Percentiles rank a stretch among this genome's conserved stretches.
These are phyloP conservation scores for Podila verticillata DNA, from an alignment of 192 early-diverging fungal genomes.

Conservation along the genomic window DNA sequence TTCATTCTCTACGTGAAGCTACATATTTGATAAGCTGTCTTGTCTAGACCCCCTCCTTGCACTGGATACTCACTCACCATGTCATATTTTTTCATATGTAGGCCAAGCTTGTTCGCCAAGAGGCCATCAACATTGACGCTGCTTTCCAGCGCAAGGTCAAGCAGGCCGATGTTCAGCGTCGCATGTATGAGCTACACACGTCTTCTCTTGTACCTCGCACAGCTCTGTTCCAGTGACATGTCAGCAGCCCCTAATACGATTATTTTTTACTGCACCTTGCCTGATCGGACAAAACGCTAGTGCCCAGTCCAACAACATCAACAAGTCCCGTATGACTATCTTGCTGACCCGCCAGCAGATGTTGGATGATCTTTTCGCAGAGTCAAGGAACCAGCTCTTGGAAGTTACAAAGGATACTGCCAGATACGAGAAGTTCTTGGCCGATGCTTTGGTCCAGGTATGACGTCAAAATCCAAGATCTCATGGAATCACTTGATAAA, in stretches of 20 bases:
- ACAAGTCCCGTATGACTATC: constrained; percentile 93
- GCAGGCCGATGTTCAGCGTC: constrained; percentile 95
- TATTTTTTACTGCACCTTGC: background rate
- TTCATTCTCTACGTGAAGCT: background rate
- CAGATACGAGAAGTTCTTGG: constrained; percentile 72
- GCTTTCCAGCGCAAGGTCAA: constrained; percentile 97
- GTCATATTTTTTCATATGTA: constrained; percentile 12
- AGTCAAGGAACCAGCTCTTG: constrained; percentile 71
- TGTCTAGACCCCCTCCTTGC: background rate
- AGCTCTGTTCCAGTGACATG: constrained; percentile 1
- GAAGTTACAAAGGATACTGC: constrained; percentile 64
- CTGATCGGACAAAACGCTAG: constrained; percentile 51
- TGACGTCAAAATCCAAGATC: too few relatives aligned
- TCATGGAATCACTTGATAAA: too few relatives aligned
- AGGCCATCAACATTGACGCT: constrained; percentile 95
- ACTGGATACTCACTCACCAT: too few relatives aligned
- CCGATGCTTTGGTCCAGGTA: constrained; percentile 83
- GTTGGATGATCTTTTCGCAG: constrained; percentile 83
- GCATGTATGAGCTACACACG: constrained; percentile 73
- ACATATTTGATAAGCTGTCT: too few relatives aligned
- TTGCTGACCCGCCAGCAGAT: constrained; percentile 90
- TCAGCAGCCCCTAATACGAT: background rate
- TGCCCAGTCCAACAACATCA: constrained; percentile 93
- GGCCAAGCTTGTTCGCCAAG: constrained; percentile 98
- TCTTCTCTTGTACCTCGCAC: constrained; percentile 3